These are phyloP conservation scores for Geum urbanum DNA, from an alignment of 306 rosid genomes.

Conservation along the genomic window DNA sequence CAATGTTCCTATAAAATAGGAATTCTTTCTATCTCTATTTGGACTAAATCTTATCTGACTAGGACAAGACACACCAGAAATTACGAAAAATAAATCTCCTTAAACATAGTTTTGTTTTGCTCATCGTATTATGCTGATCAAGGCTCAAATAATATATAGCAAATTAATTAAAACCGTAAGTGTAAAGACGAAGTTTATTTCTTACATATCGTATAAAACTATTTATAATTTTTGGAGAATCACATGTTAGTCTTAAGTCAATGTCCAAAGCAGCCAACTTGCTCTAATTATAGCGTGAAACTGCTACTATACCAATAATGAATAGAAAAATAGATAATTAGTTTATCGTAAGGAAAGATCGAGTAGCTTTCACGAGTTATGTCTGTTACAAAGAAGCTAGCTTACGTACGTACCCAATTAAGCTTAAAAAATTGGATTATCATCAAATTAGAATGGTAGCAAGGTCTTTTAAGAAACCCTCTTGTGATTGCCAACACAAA, in stretches of 20 bases:
- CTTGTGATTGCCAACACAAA: constrained; percentile 31
- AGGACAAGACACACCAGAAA: too few species aligned
- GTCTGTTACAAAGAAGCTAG: constrained; percentile 27
- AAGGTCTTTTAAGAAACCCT: constrained; percentile 19
- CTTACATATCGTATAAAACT: too few species aligned
- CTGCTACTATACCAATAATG: neutral
- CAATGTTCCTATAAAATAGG: too few species aligned
- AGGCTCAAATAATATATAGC: too few species aligned
- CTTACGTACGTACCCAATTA: neutral
- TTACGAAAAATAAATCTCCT: too few species aligned
- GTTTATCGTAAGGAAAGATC: neutral
- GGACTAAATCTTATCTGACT: too few species aligned
- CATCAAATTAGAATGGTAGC: constrained; percentile 22
- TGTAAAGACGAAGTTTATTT: too few species aligned
- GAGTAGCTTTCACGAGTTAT: constrained; percentile 30
- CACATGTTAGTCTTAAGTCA: neutral
- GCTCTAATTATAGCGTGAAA: neutral
- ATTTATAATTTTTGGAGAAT: too few species aligned
- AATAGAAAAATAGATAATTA: neutral
- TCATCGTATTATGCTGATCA: too few species aligned
- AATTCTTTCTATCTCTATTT: too few species aligned
- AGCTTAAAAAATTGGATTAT: neutral
- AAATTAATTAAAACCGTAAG: too few species aligned
- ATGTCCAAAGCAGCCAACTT: neutral
- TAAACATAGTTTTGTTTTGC: too few species aligned